Percentiles rank a stretch among this genome's conserved stretches.
Conservation (phyloP, 2,329 filamentous ascomycete genomes). For the Botrytis fragariae region DNA sequence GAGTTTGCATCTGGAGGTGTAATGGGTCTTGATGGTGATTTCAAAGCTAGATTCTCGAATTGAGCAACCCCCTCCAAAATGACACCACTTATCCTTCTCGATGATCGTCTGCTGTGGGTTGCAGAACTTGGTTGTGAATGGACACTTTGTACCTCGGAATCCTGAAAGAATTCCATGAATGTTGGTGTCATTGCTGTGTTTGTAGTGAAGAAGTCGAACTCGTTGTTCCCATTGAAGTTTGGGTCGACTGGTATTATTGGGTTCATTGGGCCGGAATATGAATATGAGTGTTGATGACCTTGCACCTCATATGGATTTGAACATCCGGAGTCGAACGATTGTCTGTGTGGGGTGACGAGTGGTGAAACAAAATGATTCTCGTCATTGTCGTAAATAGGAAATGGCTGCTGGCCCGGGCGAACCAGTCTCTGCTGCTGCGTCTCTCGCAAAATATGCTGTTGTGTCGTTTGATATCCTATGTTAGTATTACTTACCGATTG, state of each 20-base stretch:
- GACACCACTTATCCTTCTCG: conserved; percentile 56
- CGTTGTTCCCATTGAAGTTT: conserved; percentile 35
- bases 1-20: conserved; percentile 62
- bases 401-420: conserved; percentile 63
- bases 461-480: conserved; percentile 50
- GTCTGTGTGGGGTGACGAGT: conserved; percentile 53
- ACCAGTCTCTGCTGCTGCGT: conserved; percentile 82
- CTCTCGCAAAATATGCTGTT: conserved; percentile 84
- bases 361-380: conserved; percentile 59
- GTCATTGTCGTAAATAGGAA: conserved; percentile 39
- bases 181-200: conserved; percentile 34
- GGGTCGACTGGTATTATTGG: conserved; percentile 40
- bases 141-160: conserved; percentile 28
- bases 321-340: conserved; percentile 51
- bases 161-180: conserved; percentile 37
- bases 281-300: conserved; percentile 28
- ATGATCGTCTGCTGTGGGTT: conserved; percentile 35
- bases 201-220: conserved; percentile 35
- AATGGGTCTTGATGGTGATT: conserved; percentile 49
- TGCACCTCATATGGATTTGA: conserved; percentile 36
- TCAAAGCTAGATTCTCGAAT: conserved; percentile 53
- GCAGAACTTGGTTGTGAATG: conserved; percentile 28
- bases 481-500: conserved; percentile 54
- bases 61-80: conserved; percentile 60
- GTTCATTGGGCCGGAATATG: conserved; percentile 47